phyloP scores from a whole-genome alignment of 495 filamentous ascomycete genomes.

The Evernia prunastri region DNA sequence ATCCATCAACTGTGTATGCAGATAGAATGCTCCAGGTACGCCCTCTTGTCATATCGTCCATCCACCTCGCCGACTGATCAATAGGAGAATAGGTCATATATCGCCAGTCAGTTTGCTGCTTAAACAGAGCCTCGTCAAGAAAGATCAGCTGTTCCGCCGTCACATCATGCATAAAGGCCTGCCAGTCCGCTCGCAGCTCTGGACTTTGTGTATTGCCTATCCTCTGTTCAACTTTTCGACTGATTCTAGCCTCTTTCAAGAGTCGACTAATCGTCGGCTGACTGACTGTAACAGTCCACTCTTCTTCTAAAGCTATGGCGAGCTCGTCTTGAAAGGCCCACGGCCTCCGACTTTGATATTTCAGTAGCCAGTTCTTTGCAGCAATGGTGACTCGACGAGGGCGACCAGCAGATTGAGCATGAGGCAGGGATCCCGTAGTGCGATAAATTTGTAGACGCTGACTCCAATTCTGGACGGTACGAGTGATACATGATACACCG shows the following conservation, averaged over 20 bases:
- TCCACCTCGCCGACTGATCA: background rate
- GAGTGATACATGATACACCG: background rate
- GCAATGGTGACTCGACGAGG: background rate
- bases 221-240: background rate
- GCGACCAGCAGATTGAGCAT: background rate
- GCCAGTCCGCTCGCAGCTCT: background rate
- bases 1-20: background rate
- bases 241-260: background rate
- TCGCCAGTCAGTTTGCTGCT: conserved; percentile 2
- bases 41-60: background rate
- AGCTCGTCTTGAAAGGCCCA: background rate
- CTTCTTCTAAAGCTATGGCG: background rate
- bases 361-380: background rate
- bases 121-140: conserved; percentile 13
- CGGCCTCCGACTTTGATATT: background rate
- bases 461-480: background rate
- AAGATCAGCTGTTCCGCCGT: conserved; percentile 9
- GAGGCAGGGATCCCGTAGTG: background rate
- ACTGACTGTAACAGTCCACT: background rate
- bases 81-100: background rate
- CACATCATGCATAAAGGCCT: background rate
- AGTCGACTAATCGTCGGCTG: background rate
- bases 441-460: background rate
- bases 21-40: background rate
- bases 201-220: conserved; percentile 1